phyloP scores from a whole-genome alignment of 2,329 filamentous ascomycete genomes.

The Colletotrichum liriopes region DNA sequence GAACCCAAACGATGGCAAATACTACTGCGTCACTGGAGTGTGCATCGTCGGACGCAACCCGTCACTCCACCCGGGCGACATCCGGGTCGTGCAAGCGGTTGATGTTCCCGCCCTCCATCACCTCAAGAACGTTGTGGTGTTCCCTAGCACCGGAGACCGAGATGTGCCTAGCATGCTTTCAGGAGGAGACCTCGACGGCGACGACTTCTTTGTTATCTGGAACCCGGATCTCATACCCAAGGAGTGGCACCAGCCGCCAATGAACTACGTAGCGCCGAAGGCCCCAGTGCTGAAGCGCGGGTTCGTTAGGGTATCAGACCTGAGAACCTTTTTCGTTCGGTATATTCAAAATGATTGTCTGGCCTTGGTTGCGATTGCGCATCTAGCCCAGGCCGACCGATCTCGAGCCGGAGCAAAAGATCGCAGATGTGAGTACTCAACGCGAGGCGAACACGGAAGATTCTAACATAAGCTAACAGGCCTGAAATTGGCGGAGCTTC shows the following conservation, averaged over 20 bases:
- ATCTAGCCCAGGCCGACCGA: conserved; percentile 83
- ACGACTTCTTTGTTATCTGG: conserved; percentile 97
- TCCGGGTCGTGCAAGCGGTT: conserved; percentile 89
- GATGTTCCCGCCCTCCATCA: conserved; percentile 81
- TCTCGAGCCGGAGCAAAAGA: conserved; percentile 75
- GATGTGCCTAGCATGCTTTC: conserved; percentile 96
- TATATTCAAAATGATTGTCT: conserved; percentile 95
- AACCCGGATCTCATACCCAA: conserved; percentile 80
- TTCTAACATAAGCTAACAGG: conserved; percentile 55
- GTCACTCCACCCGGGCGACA: conserved; percentile 92
- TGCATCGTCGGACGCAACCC: conserved; percentile 94
- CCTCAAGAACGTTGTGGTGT: conserved; percentile 87
- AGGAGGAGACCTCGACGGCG: conserved; percentile 94
- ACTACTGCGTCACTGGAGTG: conserved; percentile 79
- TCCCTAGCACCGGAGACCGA: conserved; percentile 86
- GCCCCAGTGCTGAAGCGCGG: conserved; percentile 71
- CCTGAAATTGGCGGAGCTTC: conserved; percentile 81
- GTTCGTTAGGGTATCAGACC: conserved; percentile 77
- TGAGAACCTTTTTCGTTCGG: conserved; percentile 88
- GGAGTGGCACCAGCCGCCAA: conserved; percentile 81
- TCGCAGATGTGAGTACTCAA: conserved; percentile 71
- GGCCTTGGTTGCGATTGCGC: conserved; percentile 83
- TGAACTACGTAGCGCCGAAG: conserved; percentile 79
- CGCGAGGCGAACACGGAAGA: not conserved
- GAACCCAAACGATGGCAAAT: conserved; percentile 67